Evolutionary conservation across 2,329 filamentous ascomycete species (phyloP).

Genomic region (Talaromyces sp.): DNA sequence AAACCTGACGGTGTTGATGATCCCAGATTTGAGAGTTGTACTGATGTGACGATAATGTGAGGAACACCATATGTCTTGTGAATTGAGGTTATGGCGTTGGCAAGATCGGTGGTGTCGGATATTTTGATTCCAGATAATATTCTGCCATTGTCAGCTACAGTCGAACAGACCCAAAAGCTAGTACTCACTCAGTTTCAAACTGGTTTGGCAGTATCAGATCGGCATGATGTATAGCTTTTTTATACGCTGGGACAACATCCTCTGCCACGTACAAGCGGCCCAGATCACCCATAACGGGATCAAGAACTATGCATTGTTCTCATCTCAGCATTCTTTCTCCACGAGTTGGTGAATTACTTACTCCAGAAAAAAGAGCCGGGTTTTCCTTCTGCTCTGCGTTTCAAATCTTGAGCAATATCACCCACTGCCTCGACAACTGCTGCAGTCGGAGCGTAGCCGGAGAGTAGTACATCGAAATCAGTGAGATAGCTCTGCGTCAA

Average conservation of each 20-base stretch:
- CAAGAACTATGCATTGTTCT: slow-evolving; percentile 59
- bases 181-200: slow-evolving; percentile 87
- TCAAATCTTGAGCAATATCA: slow-evolving; percentile 75
- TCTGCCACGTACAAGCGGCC: slow-evolving; percentile 86
- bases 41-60: slow-evolving; percentile 89
- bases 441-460: slow-evolving; percentile 89
- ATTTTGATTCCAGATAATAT: slow-evolving; percentile 83
- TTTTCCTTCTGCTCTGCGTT: slow-evolving; percentile 57
- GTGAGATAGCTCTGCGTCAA: slow-evolving; percentile 79
- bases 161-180: neutral
- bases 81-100: slow-evolving; percentile 69
- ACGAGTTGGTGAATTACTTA: slow-evolving; percentile 30
- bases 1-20: slow-evolving; percentile 39
- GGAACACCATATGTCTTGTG: slow-evolving; percentile 74
- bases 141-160: slow-evolving; percentile 44
- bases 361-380: slow-evolving; percentile 88
- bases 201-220: slow-evolving; percentile 95
- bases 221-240: slow-evolving; percentile 70
- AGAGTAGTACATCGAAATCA: slow-evolving; percentile 90
- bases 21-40: slow-evolving; percentile 60
- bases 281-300: slow-evolving; percentile 98
- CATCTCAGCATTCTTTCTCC: neutral
- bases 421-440: slow-evolving; percentile 81
- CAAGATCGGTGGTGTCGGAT: slow-evolving; percentile 67
- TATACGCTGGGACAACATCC: slow-evolving; percentile 89